Evolutionary conservation across 129 eudicot genomes (phyloP).

Genomic region (sunflower (Helianthus annuus)): HanXRQr2.0-SUNRISE NC_035441.2:173086807-173087306

Average conservation of each 20-base stretch:
- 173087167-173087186: too few species aligned
- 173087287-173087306: too few species aligned
- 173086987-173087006: constrained; percentile 1
- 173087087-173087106: constrained; percentile 12
- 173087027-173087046: constrained; percentile 8
- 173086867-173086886: background rate
- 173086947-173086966: constrained; percentile 25
- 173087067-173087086: too few species aligned
- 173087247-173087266: too few species aligned
- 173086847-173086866: background rate
- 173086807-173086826: too few species aligned
- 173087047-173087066: too few species aligned
- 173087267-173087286: too few species aligned
- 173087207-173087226: too few species aligned
- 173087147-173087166: background rate
- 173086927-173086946: constrained; percentile 19
- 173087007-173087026: constrained; percentile 15
- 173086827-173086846: background rate
- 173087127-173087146: constrained; percentile 5
- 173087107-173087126: constrained; percentile 1
- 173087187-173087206: too few species aligned
- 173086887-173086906: background rate
- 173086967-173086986: constrained; percentile 23
- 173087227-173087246: too few species aligned
- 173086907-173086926: constrained; percentile 11